phyloP scores from a whole-genome alignment of 1,284 basidiomycete genomes.

The Boletellus deceptivus region DNA sequence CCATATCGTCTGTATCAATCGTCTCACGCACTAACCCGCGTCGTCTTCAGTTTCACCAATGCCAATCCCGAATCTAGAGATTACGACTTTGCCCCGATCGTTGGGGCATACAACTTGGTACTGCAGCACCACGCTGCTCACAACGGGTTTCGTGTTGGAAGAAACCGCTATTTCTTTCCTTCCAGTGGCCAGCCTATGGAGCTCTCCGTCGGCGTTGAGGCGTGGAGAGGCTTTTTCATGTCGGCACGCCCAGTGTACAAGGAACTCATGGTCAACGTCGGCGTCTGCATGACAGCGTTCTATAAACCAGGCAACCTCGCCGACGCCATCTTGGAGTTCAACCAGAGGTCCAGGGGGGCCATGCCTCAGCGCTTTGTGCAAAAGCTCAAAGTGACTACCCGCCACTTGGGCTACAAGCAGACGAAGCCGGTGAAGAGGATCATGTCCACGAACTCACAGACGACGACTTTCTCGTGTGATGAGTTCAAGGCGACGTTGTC shows the following conservation, averaged over 20 bases:
- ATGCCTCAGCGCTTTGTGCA: conserved; percentile 50
- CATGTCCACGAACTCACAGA: conserved; percentile 42
- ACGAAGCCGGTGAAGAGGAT: conserved; percentile 51
- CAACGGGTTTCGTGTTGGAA: conserved; percentile 55
- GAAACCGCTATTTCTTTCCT: conserved; percentile 62
- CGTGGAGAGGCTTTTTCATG: conserved; percentile 64
- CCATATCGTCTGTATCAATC: background rate
- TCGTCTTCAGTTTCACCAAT: conserved; percentile 46
- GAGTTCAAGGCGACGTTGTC: conserved; percentile 49
- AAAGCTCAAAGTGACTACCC: conserved; percentile 56
- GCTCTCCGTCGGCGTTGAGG: conserved; percentile 52
- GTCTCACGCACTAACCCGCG: background rate
- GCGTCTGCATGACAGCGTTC: conserved; percentile 72
- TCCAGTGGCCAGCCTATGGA: conserved; percentile 23
- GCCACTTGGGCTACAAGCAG: conserved; percentile 52
- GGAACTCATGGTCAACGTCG: conserved; percentile 71
- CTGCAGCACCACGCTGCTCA: conserved; percentile 56
- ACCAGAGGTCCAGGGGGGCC: conserved; percentile 40
- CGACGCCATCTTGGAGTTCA: conserved; percentile 51
- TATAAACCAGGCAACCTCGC: conserved; percentile 61
- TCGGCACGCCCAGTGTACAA: conserved; percentile 64
- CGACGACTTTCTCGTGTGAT: conserved; percentile 50
- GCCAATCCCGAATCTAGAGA: conserved; percentile 42
- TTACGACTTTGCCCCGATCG: conserved; percentile 51
- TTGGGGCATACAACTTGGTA: conserved; percentile 65